Conservation (phyloP, 2,329 filamentous ascomycete genomes). For the Calonectria pseudoreteaudii region DNA sequence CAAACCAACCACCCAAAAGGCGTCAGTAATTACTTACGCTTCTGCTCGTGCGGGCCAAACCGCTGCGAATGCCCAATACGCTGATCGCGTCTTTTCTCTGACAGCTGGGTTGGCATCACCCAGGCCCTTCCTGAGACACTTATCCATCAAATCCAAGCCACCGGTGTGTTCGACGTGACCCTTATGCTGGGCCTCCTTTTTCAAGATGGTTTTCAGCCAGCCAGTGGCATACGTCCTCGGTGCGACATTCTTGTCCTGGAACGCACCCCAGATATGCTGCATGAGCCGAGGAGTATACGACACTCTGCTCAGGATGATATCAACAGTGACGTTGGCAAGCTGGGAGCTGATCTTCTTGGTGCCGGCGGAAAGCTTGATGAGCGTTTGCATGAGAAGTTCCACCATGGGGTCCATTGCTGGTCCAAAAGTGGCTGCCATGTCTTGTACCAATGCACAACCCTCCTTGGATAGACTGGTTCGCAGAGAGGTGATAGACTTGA, state of each 20-base stretch:
- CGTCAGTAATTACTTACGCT: conserved; percentile 61
- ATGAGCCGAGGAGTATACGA: conserved; percentile 85
- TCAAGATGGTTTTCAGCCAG: conserved; percentile 88
- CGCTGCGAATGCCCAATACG: conserved; percentile 85
- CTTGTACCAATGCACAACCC: conserved; percentile 85
- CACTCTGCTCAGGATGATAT: conserved; percentile 81
- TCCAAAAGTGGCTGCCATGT: conserved; percentile 81
- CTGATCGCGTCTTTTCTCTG: conserved; percentile 84
- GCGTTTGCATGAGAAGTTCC: conserved; percentile 87
- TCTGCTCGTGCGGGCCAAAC: conserved; percentile 85
- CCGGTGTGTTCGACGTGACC: conserved; percentile 85
- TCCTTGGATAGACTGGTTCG: conserved; percentile 92
- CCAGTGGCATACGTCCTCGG: conserved; percentile 81
- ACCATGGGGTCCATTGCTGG: conserved; percentile 87
- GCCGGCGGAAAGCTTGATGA: conserved; percentile 88
- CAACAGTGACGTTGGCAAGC: conserved; percentile 83
- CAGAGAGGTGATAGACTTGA: conserved; percentile 86
- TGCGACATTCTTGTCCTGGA: conserved; percentile 93
- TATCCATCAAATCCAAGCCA: conserved; percentile 85
- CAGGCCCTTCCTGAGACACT: conserved; percentile 90
- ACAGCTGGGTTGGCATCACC: conserved; percentile 90
- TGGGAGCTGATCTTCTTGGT: conserved; percentile 95
- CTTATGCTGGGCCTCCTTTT: conserved; percentile 82
- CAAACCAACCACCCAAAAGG: neutral
- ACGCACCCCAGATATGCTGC: conserved; percentile 85